Conservation (phyloP, 495 filamentous ascomycete genomes). For the Neurospora terricola region DNA sequence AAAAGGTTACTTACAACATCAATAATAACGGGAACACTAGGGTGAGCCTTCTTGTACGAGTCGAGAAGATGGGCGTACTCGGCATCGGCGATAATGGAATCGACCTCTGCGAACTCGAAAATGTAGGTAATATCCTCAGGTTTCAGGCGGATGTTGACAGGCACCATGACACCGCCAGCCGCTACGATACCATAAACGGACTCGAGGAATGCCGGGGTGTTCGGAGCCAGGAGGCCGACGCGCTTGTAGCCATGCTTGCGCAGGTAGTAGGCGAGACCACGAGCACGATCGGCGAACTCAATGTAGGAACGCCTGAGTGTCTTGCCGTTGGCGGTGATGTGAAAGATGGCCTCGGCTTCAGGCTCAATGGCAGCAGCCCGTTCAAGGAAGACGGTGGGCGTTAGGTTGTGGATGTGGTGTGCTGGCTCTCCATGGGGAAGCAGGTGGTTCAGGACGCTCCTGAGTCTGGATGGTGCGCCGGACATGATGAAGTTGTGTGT, state of each 20-base stretch:
- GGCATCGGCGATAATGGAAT: conserved; percentile 76
- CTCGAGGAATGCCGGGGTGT: conserved; percentile 92
- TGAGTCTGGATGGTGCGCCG: conserved; percentile 35
- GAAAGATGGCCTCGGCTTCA: conserved; percentile 76
- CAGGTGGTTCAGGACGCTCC: conserved; percentile 54
- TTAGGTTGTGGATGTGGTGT: conserved; percentile 69
- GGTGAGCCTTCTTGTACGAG: conserved; percentile 46
- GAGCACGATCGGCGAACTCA: conserved; percentile 73
- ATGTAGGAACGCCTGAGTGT: conserved; percentile 62
- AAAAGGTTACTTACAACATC: conserved; percentile 39
- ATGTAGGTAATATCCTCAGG: conserved; percentile 84
- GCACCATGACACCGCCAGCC: conserved; percentile 67
- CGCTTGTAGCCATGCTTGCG: conserved; percentile 57
- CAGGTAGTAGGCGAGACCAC: conserved; percentile 81
- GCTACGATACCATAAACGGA: conserved; percentile 81
- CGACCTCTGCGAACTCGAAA: conserved; percentile 73
- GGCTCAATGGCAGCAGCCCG: conserved; percentile 87
- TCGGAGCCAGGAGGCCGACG: conserved; percentile 74
- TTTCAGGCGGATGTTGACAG: conserved; percentile 87
- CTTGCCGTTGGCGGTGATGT: conserved; percentile 70
- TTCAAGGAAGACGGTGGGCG: conserved; percentile 81
- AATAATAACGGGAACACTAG: conserved; percentile 57
- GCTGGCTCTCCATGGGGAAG: conserved; percentile 27
- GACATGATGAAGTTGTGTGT: conserved; percentile 27
- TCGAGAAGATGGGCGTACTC: conserved; percentile 67